Conservation (phyloP, 2,329 filamentous ascomycete species). For the Arachnopeziza araneosa region DNA sequence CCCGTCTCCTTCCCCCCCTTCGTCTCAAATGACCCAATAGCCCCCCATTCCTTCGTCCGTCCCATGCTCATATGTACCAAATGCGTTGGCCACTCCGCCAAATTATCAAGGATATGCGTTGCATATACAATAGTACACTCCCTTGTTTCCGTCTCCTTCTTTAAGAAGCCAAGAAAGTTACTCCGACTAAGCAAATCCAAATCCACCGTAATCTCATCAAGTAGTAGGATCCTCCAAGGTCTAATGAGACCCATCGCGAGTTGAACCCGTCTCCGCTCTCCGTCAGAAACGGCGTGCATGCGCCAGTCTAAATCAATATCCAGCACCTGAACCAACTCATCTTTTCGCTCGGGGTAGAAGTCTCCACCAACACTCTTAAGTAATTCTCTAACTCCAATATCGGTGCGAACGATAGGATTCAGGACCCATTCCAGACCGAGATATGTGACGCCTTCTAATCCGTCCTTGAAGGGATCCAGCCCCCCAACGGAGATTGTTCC, state of each 20-base stretch:
- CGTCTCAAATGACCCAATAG: conserved; percentile 60
- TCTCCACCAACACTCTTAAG: conserved; percentile 82
- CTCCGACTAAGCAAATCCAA: conserved; percentile 80
- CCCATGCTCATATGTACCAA: conserved; percentile 94
- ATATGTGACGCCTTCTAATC: conserved; percentile 91
- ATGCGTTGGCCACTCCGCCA: conserved; percentile 92
- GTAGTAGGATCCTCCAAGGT: conserved; percentile 83
- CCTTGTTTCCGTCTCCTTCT: conserved; percentile 75
- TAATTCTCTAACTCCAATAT: conserved; percentile 86
- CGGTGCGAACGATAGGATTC: conserved; percentile 90
- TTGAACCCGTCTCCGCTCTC: conserved; percentile 86
- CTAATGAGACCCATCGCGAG: conserved; percentile 90
- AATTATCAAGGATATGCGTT: conserved; percentile 93
- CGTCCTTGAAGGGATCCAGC: conserved; percentile 85
- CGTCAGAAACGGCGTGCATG: conserved; percentile 93
- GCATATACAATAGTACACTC: conserved; percentile 94
- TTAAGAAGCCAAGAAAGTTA: conserved; percentile 82
- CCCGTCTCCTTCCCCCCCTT: conserved; percentile 41
- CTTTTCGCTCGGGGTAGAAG: conserved; percentile 71
- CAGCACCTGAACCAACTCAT: conserved; percentile 81
- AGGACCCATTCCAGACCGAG: conserved; percentile 97
- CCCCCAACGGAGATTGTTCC: conserved; percentile 71
- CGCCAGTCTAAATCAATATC: conserved; percentile 91
- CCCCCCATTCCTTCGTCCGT: conserved; percentile 79
- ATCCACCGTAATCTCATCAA: conserved; percentile 97